Evolutionary conservation across 202 grass and related monocot species (phyloP).

Genomic region (Schoenoplectus triqueter): DNA sequence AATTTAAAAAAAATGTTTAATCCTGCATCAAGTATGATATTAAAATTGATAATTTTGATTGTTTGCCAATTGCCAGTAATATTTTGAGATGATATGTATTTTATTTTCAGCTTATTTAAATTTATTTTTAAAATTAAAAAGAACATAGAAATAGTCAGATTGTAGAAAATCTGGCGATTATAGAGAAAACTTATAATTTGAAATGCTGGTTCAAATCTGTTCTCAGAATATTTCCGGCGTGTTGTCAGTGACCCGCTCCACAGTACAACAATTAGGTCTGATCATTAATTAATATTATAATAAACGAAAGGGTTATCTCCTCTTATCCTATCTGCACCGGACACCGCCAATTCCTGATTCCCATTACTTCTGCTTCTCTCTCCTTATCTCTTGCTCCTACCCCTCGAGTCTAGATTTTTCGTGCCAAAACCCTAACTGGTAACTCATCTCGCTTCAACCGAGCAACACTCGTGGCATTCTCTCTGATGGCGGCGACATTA

Average conservation of each 20-base stretch:
- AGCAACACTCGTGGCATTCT: background rate
- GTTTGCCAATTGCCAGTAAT: no score
- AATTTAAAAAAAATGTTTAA: no score
- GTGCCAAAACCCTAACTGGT: slow-evolving; percentile 29
- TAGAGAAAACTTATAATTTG: no score
- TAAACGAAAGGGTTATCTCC: background rate
- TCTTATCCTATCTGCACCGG: background rate
- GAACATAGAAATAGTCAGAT: no score
- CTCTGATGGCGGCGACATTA: slow-evolving; percentile 13
- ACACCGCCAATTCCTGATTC: background rate
- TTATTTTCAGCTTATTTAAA: no score
- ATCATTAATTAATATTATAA: background rate
- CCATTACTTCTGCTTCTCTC: background rate
- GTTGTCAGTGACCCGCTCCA: background rate
- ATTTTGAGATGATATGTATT: no score
- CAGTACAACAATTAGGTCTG: background rate
- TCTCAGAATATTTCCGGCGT: background rate
- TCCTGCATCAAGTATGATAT: no score
- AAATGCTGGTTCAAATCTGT: no score
- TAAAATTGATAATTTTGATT: no score
- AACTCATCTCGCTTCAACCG: background rate
- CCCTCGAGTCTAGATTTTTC: background rate
- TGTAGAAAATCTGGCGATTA: no score
- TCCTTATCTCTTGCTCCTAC: background rate
- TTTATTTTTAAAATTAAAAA: no score